Evolutionary conservation across 2,329 filamentous ascomycete species (phyloP).

Genomic region (Aspergillus sclerotialis): DNA sequence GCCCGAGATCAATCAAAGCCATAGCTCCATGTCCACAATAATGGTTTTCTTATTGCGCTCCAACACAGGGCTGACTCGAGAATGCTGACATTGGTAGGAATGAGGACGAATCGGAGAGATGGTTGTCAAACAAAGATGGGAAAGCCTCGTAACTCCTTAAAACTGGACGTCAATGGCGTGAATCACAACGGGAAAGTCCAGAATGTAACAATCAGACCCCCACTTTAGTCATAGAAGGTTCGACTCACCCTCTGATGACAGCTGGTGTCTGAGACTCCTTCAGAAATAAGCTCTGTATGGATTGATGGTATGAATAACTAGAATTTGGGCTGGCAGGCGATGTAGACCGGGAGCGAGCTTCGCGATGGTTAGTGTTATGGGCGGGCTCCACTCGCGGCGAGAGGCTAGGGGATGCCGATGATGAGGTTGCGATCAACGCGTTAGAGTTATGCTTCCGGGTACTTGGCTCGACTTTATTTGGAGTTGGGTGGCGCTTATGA

Average conservation of each 20-base stretch:
- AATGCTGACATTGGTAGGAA: slow-evolving; percentile 6
- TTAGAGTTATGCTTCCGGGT: neutral
- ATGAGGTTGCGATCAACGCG: slow-evolving; percentile 6
- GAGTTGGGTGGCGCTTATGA: neutral
- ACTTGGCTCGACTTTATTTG: neutral
- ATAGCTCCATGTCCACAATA: slow-evolving; percentile 3
- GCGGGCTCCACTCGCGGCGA: slow-evolving; percentile 18
- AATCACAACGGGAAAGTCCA: slow-evolving; percentile 1
- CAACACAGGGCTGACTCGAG: slow-evolving; percentile 10
- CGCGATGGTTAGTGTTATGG: slow-evolving; percentile 10
- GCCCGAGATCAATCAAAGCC: slow-evolving; percentile 3
- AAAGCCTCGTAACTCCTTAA: slow-evolving; percentile 13
- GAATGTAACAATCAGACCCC: slow-evolving; percentile 8
- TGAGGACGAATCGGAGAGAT: slow-evolving; percentile 7
- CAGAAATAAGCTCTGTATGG: slow-evolving; percentile 37
- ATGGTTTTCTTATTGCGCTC: slow-evolving; percentile 10
- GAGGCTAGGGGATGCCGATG: slow-evolving; percentile 17
- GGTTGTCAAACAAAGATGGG: slow-evolving; percentile 7
- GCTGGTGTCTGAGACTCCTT: slow-evolving; percentile 41
- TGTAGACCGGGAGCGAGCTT: slow-evolving; percentile 37
- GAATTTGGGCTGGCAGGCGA: slow-evolving; percentile 33
- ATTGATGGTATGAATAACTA: slow-evolving; percentile 36
- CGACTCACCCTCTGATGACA: slow-evolving; percentile 27
- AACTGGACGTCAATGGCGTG: slow-evolving; percentile 12
- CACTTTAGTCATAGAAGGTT: slow-evolving; percentile 11